Percentiles rank a stretch among this genome's conserved stretches.
These are phyloP conservation scores for Lipomyces kockii DNA, from an alignment of 805 yeast species.

Conservation along the genomic window DNA sequence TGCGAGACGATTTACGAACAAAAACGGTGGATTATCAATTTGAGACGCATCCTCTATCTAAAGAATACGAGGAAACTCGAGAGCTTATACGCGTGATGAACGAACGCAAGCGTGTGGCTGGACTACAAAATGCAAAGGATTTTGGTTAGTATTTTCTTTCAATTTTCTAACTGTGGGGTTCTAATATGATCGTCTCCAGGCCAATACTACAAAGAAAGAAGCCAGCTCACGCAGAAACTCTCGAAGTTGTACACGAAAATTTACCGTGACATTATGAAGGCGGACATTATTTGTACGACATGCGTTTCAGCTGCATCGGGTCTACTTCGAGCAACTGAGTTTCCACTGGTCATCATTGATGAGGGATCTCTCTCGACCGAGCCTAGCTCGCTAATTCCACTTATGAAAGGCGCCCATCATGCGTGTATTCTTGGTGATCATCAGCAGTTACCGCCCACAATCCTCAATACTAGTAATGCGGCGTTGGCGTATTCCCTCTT, in stretches of 20 bases:
- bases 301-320: constrained; percentile 87
- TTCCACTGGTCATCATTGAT: constrained; percentile 89
- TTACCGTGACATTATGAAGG: constrained; percentile 71
- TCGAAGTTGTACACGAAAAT: constrained; percentile 46
- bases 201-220: neutral
- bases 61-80: neutral
- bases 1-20: neutral
- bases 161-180: neutral
- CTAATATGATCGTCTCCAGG: neutral
- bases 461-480: constrained; percentile 76
- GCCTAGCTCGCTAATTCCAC: constrained; percentile 83
- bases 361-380: constrained; percentile 98
- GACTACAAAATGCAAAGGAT: neutral
- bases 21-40: neutral
- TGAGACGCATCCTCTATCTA: neutral
- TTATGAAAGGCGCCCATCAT: constrained; percentile 83
- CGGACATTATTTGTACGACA: constrained; percentile 90
- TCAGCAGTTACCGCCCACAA: constrained; percentile 95
- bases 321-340: constrained; percentile 66
- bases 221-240: neutral
- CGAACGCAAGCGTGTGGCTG: neutral
- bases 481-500: constrained; percentile 89
- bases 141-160: neutral
- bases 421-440: constrained; percentile 96
- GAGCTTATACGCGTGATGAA: neutral